Percentiles rank a stretch among this genome's conserved stretches.
Conservation (phyloP, 2,329 filamentous ascomycete genomes). For the Verticillium longisporum region DNA sequence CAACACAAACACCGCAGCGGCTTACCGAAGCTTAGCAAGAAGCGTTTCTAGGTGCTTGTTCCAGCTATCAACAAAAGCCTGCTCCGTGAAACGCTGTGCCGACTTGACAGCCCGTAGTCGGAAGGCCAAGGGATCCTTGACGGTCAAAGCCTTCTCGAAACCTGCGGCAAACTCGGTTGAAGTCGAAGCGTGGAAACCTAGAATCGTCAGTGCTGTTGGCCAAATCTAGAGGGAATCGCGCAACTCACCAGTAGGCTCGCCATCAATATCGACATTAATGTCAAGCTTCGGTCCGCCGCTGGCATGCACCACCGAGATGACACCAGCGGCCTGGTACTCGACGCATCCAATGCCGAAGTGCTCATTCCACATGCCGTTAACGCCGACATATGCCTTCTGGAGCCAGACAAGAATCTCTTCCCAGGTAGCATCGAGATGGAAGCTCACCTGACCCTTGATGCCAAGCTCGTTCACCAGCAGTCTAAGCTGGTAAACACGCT, state of each 20-base stretch:
- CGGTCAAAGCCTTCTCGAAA: slow-evolving; percentile 68
- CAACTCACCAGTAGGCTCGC: slow-evolving; percentile 63
- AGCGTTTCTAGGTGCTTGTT: slow-evolving; percentile 65
- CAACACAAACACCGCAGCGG: neutral
- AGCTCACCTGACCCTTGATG: slow-evolving; percentile 78
- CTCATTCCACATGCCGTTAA: slow-evolving; percentile 99
- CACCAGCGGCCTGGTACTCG: slow-evolving; percentile 91
- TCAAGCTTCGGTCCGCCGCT: slow-evolving; percentile 90
- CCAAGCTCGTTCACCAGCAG: slow-evolving; percentile 80
- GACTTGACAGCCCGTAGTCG: slow-evolving; percentile 69
- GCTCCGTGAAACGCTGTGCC: slow-evolving; percentile 79
- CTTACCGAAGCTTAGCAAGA: slow-evolving; percentile 37
- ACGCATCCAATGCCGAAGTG: slow-evolving; percentile 98
- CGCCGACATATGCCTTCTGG: slow-evolving; percentile 69
- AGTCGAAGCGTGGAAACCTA: slow-evolving; percentile 80
- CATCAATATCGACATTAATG: slow-evolving; percentile 79
- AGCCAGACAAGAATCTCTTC: slow-evolving; percentile 78
- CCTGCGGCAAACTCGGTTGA: slow-evolving; percentile 71
- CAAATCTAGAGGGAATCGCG: neutral
- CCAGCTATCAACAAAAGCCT: slow-evolving; percentile 79
- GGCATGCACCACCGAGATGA: slow-evolving; percentile 89
- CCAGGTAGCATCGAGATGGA: slow-evolving; percentile 87
- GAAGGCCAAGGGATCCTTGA: slow-evolving; percentile 69
- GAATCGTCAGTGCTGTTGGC: slow-evolving; percentile 9
- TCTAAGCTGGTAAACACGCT: slow-evolving; percentile 80